Conservation (phyloP, 1,284 basidiomycete genomes). For the Leucoagaricus sp. region DNA sequence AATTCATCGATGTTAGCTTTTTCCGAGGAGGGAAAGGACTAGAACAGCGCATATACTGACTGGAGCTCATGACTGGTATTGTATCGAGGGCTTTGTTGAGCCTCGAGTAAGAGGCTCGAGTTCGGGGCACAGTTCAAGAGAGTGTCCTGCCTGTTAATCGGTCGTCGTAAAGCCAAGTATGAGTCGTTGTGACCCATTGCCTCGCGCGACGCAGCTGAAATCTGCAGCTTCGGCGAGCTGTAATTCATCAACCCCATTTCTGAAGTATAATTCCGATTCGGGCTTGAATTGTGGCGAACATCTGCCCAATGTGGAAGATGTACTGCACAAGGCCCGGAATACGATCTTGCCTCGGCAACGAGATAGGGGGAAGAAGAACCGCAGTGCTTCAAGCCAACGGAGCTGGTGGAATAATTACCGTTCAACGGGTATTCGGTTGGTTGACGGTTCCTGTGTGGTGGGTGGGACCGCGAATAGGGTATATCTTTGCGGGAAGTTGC, state of each 20-base stretch:
- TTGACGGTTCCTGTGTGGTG: not conserved
- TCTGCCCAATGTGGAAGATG: slow-evolving; percentile 10
- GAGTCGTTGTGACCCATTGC: slow-evolving; percentile 1
- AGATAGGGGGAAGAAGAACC: not conserved
- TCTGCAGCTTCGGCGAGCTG: not conserved
- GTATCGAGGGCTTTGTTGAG: slow-evolving; percentile 2
- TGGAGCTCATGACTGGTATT: not conserved
- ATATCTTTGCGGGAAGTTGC: not conserved
- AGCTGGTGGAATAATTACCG: not conserved
- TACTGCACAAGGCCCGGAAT: slow-evolving; percentile 1
- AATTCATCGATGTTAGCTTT: not conserved
- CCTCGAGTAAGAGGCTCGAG: not conserved
- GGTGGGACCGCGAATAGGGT: not conserved
- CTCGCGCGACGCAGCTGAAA: not conserved
- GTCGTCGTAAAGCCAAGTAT: not conserved
- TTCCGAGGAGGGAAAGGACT: not conserved
- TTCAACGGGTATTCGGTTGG: not conserved
- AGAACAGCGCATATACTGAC: not conserved
- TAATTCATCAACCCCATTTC: not conserved
- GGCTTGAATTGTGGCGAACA: not conserved
- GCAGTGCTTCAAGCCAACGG: slow-evolving; percentile 3
- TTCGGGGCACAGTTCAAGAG: not conserved
- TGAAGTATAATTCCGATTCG: not conserved
- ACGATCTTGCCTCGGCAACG: not conserved
- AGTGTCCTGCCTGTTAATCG: not conserved